These are phyloP conservation scores for Diplodia corticola DNA, from an alignment of 2,329 filamentous ascomycete species.

Conservation along the genomic window DNA sequence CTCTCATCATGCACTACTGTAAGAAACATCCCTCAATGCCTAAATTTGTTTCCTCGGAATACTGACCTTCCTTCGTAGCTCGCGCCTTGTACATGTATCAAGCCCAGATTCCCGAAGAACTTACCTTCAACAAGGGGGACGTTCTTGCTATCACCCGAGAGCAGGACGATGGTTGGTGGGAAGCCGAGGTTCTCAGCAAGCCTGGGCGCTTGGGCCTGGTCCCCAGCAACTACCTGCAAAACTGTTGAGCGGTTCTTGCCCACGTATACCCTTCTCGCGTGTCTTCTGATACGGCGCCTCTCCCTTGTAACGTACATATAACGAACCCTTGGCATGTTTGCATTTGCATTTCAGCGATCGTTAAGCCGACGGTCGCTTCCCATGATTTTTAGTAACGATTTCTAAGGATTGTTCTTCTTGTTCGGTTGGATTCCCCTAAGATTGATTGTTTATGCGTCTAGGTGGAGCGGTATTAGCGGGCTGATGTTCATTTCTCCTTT, in stretches of 20 bases:
- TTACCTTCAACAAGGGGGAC: slow-evolving; percentile 90
- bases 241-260: slow-evolving; percentile 42
- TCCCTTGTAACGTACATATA: neutral
- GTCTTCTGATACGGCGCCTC: neutral
- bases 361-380: slow-evolving; percentile 12
- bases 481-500: neutral
- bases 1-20: slow-evolving; percentile 92
- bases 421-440: slow-evolving; percentile 17
- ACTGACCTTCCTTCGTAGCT: slow-evolving; percentile 54
- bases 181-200: slow-evolving; percentile 82
- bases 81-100: slow-evolving; percentile 93
- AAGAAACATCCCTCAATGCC: slow-evolving; percentile 48
- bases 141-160: slow-evolving; percentile 82
- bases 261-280: neutral
- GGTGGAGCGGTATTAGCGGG: neutral
- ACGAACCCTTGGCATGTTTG: neutral
- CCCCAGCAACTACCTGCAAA: slow-evolving; percentile 67
- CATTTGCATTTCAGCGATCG: slow-evolving; percentile 16
- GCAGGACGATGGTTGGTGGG: slow-evolving; percentile 99
- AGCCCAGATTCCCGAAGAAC: slow-evolving; percentile 91
- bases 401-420: neutral
- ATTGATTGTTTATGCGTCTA: neutral
- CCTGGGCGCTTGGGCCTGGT: slow-evolving; percentile 59
- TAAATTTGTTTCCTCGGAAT: neutral
- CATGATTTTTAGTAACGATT: slow-evolving; percentile 1